A percentile compares a stretch with the other conserved stretches of the same genome.
phyloP scores from a whole-genome alignment of 179 eudicot genomes.

The Spergularia azorica region DNA sequence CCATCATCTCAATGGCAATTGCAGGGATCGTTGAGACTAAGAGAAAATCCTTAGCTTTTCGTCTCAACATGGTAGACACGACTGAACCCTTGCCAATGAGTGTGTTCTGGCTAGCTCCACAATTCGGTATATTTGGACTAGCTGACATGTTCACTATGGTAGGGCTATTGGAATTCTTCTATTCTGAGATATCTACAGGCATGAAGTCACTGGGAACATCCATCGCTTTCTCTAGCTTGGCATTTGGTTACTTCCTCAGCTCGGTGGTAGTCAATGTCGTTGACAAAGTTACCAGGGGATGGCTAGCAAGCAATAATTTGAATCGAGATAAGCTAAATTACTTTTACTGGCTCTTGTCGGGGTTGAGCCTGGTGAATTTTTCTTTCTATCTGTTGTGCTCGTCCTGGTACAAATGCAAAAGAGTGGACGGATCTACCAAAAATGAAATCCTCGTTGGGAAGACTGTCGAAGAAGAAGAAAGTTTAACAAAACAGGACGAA shows the following conservation, averaged over 20 bases:
- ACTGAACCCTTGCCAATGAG: conserved; percentile 1
- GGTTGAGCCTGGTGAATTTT: conserved; percentile 10
- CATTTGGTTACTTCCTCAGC: conserved; percentile 3
- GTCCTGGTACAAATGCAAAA: conserved; percentile 2
- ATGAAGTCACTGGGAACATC: neutral
- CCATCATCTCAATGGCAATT: neutral
- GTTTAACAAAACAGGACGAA: neutral
- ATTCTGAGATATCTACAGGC: neutral
- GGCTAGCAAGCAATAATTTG: conserved; percentile 10
- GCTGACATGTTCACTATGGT: conserved; percentile 11
- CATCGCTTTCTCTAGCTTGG: neutral
- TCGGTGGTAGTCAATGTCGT: conserved; percentile 7
- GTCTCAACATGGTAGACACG: neutral
- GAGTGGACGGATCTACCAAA: neutral
- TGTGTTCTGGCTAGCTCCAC: neutral
- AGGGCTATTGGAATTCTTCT: conserved; percentile 7
- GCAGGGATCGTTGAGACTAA: neutral
- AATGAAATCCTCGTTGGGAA: neutral
- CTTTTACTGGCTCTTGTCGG: conserved; percentile 10
- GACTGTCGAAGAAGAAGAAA: neutral
- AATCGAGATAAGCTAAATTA: conserved; percentile 2
- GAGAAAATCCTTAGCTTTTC: neutral
- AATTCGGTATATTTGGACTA: conserved; percentile 8
- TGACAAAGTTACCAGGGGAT: neutral
- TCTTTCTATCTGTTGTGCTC: conserved; percentile 4